A percentile compares a stretch with the other conserved stretches of the same genome.
phyloP scores from a whole-genome alignment of 139 green algal genomes.

The Limnomonas spitsbergensis region DNA sequence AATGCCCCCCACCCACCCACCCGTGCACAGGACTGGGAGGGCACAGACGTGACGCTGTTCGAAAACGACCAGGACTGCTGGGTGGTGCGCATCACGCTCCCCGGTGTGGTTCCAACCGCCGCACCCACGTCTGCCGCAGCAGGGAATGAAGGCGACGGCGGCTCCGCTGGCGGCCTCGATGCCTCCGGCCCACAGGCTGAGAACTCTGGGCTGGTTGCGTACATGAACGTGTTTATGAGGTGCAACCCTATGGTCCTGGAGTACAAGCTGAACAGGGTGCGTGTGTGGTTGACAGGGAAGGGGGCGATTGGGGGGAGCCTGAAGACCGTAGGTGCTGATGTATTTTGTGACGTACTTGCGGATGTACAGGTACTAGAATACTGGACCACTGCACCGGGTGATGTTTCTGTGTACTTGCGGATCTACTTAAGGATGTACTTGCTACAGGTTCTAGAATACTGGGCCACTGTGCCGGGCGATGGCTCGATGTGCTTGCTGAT shows the following conservation, averaged over 20 bases:
- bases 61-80: conserved; percentile 57
- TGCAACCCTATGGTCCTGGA: conserved; percentile 39
- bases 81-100: conserved; percentile 34
- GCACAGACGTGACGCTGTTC: conserved; percentile 42
- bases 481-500: conserved; percentile 43
- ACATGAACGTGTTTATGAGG: conserved; percentile 62
- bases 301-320: too few species aligned
- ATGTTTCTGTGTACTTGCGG: conserved; percentile 44
- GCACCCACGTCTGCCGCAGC: not conserved
- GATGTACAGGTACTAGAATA: conserved; percentile 44
- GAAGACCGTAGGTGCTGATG: conserved; percentile 46
- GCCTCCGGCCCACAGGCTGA: not conserved
- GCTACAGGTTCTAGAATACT: conserved; percentile 46
- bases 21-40: conserved; percentile 29
- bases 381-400: conserved; percentile 40
- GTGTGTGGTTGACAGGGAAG: too few species aligned
- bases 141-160: too few species aligned
- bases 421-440: too few species aligned
- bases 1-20: too few species aligned
- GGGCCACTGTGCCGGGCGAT: conserved; percentile 40
- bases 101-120: not conserved
- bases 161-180: too few species aligned
- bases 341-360: too few species aligned
- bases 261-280: conserved; percentile 46
- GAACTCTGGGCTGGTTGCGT: conserved; percentile 38